Evolutionary conservation across 148 eudicot species (phyloP), one percentile per base, ranked within the genome.

Genomic region (Suaeda aralocaspica): DNA sequence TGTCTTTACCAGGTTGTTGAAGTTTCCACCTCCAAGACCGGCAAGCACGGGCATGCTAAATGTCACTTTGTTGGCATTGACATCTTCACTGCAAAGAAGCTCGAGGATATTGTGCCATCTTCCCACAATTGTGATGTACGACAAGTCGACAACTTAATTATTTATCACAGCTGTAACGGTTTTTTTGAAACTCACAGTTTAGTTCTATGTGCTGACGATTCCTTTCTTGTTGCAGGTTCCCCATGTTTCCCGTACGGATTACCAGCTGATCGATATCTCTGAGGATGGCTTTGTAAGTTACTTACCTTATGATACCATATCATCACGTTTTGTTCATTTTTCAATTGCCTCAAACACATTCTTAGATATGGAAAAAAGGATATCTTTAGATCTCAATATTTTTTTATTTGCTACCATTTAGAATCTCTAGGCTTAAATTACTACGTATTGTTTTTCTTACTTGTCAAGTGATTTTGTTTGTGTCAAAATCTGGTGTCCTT

Each of bases 21-120:
- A 75, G 92, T 90, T 51, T 90, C 96, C 34, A 88, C 96, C 69
- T 90, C 96, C 68, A 90, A 90, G 77, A 85, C 96, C 63, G 96
- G 92, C 63, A 90, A 90, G 90, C 96, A 90, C 46, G 92, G 92
- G 16, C 96, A 90, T 61, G 92, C 90, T n/a, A 86, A 85, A 57
- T 87, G 96, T 68, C 89, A 87, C 82, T 87, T 90, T 72, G 92
- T 90, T 53, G 96, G 64, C 2, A 87, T 90, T 45, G 96, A 90
- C 78, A 90, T 90, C 76, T 90, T 90, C 80, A 87, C 71, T 76
- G 88, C 78, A 30, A 90, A 90, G 77, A 89, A 89, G 78, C 92
- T 87, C 12, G 96, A 89, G 56, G 96, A 89, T 79, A 89, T 86
- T 64, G 94, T 86, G 69, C 92, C 92, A 25, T 87, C 92, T 15